Conservation (phyloP, 371 early-diverging fungal species). For the Mucor circinelloides region DNA sequence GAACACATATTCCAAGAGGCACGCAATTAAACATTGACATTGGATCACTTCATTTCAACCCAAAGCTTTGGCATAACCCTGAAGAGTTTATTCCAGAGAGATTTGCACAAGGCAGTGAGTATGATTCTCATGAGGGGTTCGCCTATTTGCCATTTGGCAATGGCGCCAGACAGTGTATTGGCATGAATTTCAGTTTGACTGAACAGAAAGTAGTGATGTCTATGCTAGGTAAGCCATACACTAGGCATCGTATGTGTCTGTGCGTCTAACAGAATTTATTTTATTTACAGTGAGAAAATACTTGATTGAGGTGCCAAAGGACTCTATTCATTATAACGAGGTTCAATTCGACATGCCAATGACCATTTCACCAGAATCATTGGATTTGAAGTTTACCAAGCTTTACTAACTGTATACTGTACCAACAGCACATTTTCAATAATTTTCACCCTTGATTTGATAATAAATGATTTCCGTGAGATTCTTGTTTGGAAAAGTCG, state of each 20-base stretch:
- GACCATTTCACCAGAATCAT: constrained; percentile 12
- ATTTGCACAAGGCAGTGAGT: constrained; percentile 18
- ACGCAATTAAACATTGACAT: constrained; percentile 38
- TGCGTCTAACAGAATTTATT: too few relatives aligned
- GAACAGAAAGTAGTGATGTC: constrained; percentile 50
- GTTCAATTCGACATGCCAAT: constrained; percentile 13
- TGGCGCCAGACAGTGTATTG: constrained; percentile 54
- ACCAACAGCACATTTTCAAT: too few relatives aligned
- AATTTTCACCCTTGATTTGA: too few relatives aligned
- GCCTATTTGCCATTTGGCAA: constrained; percentile 52
- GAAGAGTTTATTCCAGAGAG: constrained; percentile 25
- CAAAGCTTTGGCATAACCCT: constrained; percentile 22
- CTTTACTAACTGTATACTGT: too few relatives aligned
- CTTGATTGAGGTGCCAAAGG: constrained; percentile 23
- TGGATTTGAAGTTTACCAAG: constrained; percentile 18
- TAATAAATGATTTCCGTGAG: too few relatives aligned
- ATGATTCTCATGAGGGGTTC: constrained; percentile 9
- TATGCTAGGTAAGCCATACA: constrained; percentile 41
- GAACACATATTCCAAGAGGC: constrained; percentile 43
- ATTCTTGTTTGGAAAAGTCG: too few relatives aligned
- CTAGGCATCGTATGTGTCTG: background rate
- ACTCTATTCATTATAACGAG: constrained; percentile 28
- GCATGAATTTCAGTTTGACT: constrained; percentile 52
- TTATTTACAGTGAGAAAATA: constrained; percentile 30
- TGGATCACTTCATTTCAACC: constrained; percentile 10